Conservation (phyloP, 2,329 filamentous ascomycete species). For the Penicillium corylophilum region DNA sequence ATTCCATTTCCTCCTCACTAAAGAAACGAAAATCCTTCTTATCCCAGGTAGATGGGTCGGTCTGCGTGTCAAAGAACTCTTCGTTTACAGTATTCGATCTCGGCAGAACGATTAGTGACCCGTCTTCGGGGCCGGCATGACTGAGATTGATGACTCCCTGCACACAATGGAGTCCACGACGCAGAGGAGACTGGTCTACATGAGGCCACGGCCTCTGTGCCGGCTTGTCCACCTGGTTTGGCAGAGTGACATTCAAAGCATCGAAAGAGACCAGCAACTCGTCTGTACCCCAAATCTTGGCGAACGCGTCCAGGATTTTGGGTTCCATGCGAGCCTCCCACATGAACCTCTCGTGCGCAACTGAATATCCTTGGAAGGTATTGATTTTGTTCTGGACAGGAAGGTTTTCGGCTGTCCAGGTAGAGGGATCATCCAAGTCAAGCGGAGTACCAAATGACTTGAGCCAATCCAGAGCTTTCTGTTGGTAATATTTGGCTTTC, state of each 20-base stretch:
- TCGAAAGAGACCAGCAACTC: constrained; percentile 23
- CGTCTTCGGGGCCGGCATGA: constrained; percentile 21
- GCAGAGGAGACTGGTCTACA: constrained; percentile 31
- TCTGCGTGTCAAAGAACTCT: constrained; percentile 33
- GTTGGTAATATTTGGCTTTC: constrained; percentile 18
- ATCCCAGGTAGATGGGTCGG: constrained; percentile 14
- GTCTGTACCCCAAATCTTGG: constrained; percentile 21
- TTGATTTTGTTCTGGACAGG: constrained; percentile 17
- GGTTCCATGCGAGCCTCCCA: constrained; percentile 23
- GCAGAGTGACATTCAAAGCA: constrained; percentile 20
- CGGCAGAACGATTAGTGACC: constrained; percentile 17
- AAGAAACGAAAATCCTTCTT: constrained; percentile 24
- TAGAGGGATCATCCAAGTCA: constrained; percentile 16
- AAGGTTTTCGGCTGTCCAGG: constrained; percentile 16
- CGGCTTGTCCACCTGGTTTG: constrained; percentile 17
- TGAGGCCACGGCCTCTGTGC: constrained; percentile 27
- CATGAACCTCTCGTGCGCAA: constrained; percentile 23
- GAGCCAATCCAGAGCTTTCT: constrained; percentile 22
- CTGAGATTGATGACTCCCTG: constrained; percentile 23
- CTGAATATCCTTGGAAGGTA: constrained; percentile 17
- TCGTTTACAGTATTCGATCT: constrained; percentile 26
- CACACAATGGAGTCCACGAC: constrained; percentile 29
- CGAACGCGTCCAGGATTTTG: constrained; percentile 17
- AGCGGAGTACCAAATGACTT: constrained; percentile 13
- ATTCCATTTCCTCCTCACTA: constrained; percentile 27